phyloP scores from a whole-genome alignment of 805 yeast genomes.

The Sungouiozyma intestinalis region DNA sequence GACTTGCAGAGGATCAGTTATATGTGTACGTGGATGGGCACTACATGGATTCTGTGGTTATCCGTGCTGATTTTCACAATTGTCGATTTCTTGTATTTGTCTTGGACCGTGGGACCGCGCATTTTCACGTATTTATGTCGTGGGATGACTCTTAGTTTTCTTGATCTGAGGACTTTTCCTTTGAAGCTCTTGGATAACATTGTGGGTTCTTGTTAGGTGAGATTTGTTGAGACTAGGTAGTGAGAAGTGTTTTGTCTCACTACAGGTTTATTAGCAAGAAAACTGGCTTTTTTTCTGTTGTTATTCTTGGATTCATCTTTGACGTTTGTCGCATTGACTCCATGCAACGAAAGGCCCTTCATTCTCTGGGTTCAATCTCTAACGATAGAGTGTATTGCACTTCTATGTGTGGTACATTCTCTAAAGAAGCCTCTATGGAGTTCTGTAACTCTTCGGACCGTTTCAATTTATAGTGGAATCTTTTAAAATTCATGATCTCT shows the following conservation, averaged over 20 bases:
- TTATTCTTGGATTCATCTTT: too few relatives aligned
- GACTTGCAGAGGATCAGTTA: too few relatives aligned
- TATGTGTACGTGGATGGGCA: background rate
- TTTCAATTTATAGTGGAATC: conserved; percentile 52
- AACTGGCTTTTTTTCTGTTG: too few relatives aligned
- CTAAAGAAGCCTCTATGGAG: conserved; percentile 24
- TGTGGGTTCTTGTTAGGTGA: background rate
- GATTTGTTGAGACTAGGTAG: too few relatives aligned
- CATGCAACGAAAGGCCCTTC: too few relatives aligned
- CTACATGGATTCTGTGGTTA: background rate
- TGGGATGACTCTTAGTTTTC: background rate
- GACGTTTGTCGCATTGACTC: background rate
- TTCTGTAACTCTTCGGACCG: conserved; percentile 54
- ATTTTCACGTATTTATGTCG: background rate
- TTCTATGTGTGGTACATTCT: conserved; percentile 55
- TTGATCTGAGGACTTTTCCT: background rate
- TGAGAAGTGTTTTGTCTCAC: too few relatives aligned
- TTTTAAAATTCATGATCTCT: conserved; percentile 66
- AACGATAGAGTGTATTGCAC: conserved; percentile 70
- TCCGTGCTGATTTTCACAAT: background rate
- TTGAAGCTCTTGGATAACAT: background rate
- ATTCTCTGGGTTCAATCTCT: conserved; percentile 51
- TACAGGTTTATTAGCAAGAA: too few relatives aligned
- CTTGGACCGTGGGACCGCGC: background rate
- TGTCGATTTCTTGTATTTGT: background rate